Evolutionary conservation across 257 asterid species (phyloP).

Genomic region (Fraxinus anomala): DNA sequence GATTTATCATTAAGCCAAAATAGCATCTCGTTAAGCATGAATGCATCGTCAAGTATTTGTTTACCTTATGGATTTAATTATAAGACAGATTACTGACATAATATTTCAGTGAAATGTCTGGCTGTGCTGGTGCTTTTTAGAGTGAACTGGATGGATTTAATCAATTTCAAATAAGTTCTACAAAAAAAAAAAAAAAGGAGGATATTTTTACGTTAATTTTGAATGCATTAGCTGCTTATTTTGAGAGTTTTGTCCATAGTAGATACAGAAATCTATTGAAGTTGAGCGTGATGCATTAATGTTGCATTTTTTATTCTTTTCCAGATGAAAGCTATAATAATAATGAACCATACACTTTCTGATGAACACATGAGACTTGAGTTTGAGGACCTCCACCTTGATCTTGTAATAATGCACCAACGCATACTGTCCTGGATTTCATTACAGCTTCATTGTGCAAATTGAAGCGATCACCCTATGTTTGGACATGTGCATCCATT

Average conservation of each 20-base stretch:
- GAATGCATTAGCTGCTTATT: not conserved
- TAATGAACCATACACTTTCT: not conserved
- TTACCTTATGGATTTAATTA: not conserved
- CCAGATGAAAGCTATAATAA: not conserved
- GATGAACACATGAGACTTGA: not conserved
- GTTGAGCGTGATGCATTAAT: not conserved
- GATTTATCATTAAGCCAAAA: constrained; percentile 26
- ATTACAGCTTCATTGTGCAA: not conserved
- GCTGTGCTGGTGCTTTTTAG: not conserved
- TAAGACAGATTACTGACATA: not conserved
- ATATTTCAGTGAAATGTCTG: not conserved
- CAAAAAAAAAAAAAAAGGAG: not conserved
- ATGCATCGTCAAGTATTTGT: not conserved
- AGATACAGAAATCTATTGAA: not conserved
- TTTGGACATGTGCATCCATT: not conserved
- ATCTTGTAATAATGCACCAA: not conserved
- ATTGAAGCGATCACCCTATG: not conserved
- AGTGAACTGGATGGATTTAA: not conserved
- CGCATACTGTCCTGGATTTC: not conserved
- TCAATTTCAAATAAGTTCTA: not conserved
- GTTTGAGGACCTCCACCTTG: constrained; percentile 1
- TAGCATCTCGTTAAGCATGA: constrained; percentile 3
- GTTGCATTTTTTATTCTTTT: not conserved
- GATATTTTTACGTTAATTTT: no score
- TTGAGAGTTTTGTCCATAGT: not conserved